phyloP scores from a whole-genome alignment of 805 yeast genomes.

The Kregervanrija fluxuum region DNA sequence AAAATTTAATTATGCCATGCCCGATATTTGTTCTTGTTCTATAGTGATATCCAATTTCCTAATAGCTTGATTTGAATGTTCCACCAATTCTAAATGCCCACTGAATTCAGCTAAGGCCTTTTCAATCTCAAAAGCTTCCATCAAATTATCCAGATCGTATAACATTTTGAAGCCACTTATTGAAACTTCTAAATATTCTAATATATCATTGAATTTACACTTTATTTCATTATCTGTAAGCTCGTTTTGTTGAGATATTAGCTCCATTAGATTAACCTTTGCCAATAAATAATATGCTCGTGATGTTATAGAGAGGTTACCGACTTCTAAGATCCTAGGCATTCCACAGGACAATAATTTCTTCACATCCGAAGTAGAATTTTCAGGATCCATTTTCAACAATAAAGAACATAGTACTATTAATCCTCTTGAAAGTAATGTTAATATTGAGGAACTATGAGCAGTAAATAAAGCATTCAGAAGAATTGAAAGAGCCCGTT shows the following conservation, averaged over 20 bases:
- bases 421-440: constrained; percentile 40
- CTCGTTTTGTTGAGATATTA: not conserved
- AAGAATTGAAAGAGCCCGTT: constrained; percentile 43
- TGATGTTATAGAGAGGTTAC: constrained; percentile 33
- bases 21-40: too few species aligned
- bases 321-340: constrained; percentile 37
- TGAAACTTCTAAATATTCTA: constrained; percentile 35
- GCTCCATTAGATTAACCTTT: constrained; percentile 13
- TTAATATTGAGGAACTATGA: constrained; percentile 36
- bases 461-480: constrained; percentile 44
- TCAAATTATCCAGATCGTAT: constrained; percentile 32
- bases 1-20: too few species aligned
- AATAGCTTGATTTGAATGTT: not conserved
- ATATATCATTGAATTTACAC: constrained; percentile 22
- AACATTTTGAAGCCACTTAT: constrained; percentile 37
- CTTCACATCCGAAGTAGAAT: constrained; percentile 33
- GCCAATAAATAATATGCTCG: constrained; percentile 31
- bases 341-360: constrained; percentile 33
- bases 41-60: not conserved
- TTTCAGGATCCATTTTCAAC: constrained; percentile 26
- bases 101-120: constrained; percentile 26
- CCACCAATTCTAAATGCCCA: not conserved
- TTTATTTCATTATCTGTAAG: not conserved
- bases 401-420: constrained; percentile 40
- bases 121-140: constrained; percentile 34